Evolutionary conservation across 1,284 basidiomycete genomes (phyloP).

Genomic region (Sphaerobolus stellatus): DNA sequence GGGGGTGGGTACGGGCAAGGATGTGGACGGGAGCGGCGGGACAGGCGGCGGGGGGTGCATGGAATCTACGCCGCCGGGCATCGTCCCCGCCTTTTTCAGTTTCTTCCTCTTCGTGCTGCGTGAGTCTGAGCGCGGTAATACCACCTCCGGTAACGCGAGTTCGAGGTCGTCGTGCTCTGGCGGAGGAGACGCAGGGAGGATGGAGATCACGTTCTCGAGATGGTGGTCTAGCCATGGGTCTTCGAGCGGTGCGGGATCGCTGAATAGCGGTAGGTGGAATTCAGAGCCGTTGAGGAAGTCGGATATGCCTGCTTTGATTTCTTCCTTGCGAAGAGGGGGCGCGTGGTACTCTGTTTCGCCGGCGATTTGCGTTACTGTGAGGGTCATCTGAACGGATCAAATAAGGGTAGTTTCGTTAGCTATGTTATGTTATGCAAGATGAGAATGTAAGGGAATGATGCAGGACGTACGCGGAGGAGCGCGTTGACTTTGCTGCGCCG

Average conservation of each 20-base stretch:
- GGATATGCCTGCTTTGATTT: constrained; percentile 66
- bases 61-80: not conserved
- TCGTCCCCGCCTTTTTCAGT: not conserved
- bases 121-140: not conserved
- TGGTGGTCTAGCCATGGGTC: constrained; percentile 16
- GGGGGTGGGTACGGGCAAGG: constrained; percentile 48
- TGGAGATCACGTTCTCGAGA: too few relatives aligned
- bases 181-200: constrained; percentile 6
- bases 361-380: constrained; percentile 57
- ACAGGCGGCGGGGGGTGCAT: constrained; percentile 2
- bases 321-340: constrained; percentile 65
- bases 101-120: constrained; percentile 6
- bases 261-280: constrained; percentile 48
- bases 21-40: constrained; percentile 17
- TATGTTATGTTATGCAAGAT: not conserved
- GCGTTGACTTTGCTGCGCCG: constrained; percentile 78
- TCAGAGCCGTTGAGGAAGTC: constrained; percentile 56
- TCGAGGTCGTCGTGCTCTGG: constrained; percentile 3
- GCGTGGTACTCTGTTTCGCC: constrained; percentile 61
- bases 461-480: constrained; percentile 66
- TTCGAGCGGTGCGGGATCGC: constrained; percentile 49
- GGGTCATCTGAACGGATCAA: constrained; percentile 47
- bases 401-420: not conserved
- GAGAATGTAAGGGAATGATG: too few relatives aligned
- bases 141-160: constrained; percentile 3